These are phyloP conservation scores for Microsporum ferrugineum DNA, from an alignment of 2,329 filamentous ascomycete species.

Conservation along the genomic window DNA sequence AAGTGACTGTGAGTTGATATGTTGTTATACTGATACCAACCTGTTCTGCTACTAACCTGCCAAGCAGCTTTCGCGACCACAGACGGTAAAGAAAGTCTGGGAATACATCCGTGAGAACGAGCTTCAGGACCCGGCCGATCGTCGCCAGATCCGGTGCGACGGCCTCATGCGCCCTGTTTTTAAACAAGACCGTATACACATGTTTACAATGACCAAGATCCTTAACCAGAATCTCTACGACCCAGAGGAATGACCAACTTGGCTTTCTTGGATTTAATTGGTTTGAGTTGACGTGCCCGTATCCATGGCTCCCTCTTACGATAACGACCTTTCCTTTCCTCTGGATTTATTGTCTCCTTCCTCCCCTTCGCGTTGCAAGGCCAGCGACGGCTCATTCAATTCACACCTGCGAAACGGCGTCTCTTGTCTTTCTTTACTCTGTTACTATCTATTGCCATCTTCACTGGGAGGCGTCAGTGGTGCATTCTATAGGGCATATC, in stretches of 20 bases:
- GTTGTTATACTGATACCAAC: not conserved
- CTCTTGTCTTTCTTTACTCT: not conserved
- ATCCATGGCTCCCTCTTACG: not conserved
- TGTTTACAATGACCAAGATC: constrained; percentile 99
- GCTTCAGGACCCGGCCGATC: constrained; percentile 82
- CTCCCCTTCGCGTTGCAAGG: not conserved
- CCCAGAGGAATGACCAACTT: constrained; percentile 27
- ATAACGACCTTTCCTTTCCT: not conserved
- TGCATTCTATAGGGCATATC: not conserved
- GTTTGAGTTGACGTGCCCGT: not conserved
- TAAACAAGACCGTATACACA: constrained; percentile 80
- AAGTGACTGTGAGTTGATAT: constrained; percentile 34
- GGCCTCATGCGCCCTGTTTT: constrained; percentile 85
- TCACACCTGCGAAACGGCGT: not conserved
- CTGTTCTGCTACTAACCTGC: not conserved
- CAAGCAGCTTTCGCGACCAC: constrained; percentile 70
- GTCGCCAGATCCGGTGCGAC: constrained; percentile 86
- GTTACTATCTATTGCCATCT: not conserved
- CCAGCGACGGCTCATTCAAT: not conserved
- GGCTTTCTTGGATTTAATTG: not conserved
- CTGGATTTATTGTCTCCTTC: not conserved
- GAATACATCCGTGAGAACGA: constrained; percentile 80
- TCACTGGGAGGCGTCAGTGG: not conserved
- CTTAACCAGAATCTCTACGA: constrained; percentile 82
- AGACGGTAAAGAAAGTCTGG: constrained; percentile 95